Evolutionary conservation across 768 basidiomycete species (phyloP), one percentile per base, ranked within the genome.

Genomic region (Gymnopilus dilepis): DNA sequence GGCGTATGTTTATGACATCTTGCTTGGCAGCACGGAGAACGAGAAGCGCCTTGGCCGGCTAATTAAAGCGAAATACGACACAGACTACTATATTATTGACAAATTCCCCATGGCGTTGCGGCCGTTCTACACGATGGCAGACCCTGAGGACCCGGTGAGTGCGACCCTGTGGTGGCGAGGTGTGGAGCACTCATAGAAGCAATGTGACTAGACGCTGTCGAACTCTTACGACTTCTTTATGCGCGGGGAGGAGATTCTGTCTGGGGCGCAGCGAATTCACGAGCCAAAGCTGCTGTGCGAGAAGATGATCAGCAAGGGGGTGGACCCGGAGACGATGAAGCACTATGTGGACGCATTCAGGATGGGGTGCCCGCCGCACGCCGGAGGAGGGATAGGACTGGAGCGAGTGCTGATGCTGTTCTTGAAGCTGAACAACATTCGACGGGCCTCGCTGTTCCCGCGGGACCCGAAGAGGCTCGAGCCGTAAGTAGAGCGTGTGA

Each of bases 181-280:
- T 45, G 34, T 53, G 21, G 62, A 59, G 59, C 38, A 56, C 67
- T 58, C 43, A 63, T 59, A 50, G 54, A 31, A 34, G 40, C 47
- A 43, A 30, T 34, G 28, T 58, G 28, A 21, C n/a, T 69, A 96
- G 91, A 88, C 86, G 7, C 81, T 97, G 40, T 98, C 97, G 53
- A 99, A 99, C 77, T 99, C 97, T 22, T 99, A 99, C 76, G 97
- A 99, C 78, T 99, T 99, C 80, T 99, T 99, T 85, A 98, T 99
- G 97, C 87, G 97, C 31, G 97, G 97, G 11, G 95, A 99, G 77
- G 97, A 99, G 76, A 99, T 99, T 70, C 83, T 99, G 40, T 98
- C 97, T 3, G 97, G 97, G 15, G 97, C 97, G 26, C 97, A 99
- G 75, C 95, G 97, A 76, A 89, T 99, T 58, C 97, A 99, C 77